phyloP scores from a whole-genome alignment of 179 eudicot species.

The Beta lomatogona region DNA sequence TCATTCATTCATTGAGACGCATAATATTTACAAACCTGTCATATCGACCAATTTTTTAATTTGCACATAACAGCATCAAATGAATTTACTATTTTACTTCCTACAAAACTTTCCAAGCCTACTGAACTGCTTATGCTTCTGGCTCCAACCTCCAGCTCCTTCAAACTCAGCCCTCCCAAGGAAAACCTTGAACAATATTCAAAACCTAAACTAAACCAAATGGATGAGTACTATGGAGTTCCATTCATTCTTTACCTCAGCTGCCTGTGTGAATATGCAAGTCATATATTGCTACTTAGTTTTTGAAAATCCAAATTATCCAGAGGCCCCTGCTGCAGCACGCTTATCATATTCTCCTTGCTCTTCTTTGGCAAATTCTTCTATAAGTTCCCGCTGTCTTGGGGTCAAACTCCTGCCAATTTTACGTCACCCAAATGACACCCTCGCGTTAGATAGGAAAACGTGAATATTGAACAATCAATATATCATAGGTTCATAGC shows the following conservation, averaged over 20 bases:
- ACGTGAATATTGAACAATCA: neutral
- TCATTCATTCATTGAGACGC: too few species aligned
- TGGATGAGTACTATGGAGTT: neutral
- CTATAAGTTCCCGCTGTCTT: constrained; percentile 81
- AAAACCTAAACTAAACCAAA: neutral
- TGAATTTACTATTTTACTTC: too few species aligned
- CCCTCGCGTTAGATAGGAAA: neutral
- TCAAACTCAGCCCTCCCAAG: too few species aligned
- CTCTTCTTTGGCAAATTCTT: constrained; percentile 89
- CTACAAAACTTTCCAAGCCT: too few species aligned
- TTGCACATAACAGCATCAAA: too few species aligned
- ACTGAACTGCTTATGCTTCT: too few species aligned
- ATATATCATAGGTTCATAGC: neutral
- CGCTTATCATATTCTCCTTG: constrained; percentile 58
- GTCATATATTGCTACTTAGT: neutral
- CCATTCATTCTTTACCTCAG: neutral
- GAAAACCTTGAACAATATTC: neutral
- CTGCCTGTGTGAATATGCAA: neutral
- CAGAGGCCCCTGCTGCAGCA: constrained; percentile 74
- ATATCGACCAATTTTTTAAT: too few species aligned
- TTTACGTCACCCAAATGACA: neutral
- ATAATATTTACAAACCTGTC: too few species aligned
- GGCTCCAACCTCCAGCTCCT: too few species aligned
- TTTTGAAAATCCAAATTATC: constrained; percentile 19
- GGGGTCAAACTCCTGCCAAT: constrained; percentile 66